Evolutionary conservation across 441 rosid genomes (phyloP), one percentile per base, ranked within the genome.

Genomic region (Erysimum cheiri): DNA sequence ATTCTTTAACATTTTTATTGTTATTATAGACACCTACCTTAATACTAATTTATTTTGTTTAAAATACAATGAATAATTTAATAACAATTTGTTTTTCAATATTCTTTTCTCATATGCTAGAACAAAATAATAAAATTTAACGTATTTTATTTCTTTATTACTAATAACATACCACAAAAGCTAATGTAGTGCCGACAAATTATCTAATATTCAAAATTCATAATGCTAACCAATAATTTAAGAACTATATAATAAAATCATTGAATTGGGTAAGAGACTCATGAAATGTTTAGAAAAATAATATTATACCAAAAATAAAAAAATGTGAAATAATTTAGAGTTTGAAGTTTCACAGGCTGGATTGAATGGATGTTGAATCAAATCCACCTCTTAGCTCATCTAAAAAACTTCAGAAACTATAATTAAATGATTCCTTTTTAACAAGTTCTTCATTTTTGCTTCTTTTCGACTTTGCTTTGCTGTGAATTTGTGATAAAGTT

Each of bases 271-370:
- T 44, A 29, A 22, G 24, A 22, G 64, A 32, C 40, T 28, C 24
- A 0, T 46, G 4, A 33, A 4, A 48, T 61, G 50, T 17, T 14
- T 36, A 32, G 49, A 9, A 24, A 60, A 32, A 39, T 33, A 47
- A n/a, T 22, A 74, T 29, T 11, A 52, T 31, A 37, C 26, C 44
- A 28, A 22, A 36, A 58, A 49, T 17, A 5, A 56, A 57, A 50
- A 31, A 33, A 54, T 15, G 14, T 4, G 17, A 61, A 61, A 53
- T 74, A 29, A 74, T 62, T 19, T 48, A 46, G 60, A 66, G 49
- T 40, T 48, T 62, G 78, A 75, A 62, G 28, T 46, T 39, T 39
- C 74, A 37, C 78, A 75, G 78, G 61, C 70, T 75, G 78, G 70
- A 69, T 44, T 60, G 15, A 60, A 62, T 75, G 65, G 66, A 48